Evolutionary conservation across 768 basidiomycete species (phyloP).

Genomic region (Trametes cubensis): DNA sequence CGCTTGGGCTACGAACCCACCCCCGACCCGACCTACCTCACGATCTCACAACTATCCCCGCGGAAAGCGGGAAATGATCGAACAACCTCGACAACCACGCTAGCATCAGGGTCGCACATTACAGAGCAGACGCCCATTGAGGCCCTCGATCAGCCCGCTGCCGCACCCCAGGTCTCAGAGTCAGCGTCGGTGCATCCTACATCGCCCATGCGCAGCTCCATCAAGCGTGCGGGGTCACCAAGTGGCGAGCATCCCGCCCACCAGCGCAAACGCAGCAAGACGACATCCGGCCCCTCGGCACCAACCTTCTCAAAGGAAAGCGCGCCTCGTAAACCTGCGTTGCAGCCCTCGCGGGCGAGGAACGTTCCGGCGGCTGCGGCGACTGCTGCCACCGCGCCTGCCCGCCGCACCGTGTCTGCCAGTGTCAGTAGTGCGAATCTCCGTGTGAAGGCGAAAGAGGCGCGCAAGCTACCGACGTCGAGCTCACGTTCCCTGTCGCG

Average conservation of each 20-base stretch:
- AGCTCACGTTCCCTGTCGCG: conserved; percentile 10
- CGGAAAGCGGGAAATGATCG: conserved; percentile 26
- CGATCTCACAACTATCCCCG: conserved; percentile 57
- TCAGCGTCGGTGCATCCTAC: conserved; percentile 20
- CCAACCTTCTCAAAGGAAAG: conserved; percentile 13
- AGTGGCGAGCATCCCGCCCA: conserved; percentile 23
- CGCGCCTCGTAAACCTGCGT: conserved; percentile 17
- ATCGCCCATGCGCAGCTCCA: conserved; percentile 47
- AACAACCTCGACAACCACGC: not conserved
- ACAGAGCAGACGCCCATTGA: conserved; percentile 11
- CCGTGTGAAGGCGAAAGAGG: conserved; percentile 12
- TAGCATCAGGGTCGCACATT: conserved; percentile 3
- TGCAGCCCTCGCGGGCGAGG: conserved; percentile 26
- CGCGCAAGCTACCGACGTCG: conserved; percentile 5
- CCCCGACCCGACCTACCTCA: conserved; percentile 32
- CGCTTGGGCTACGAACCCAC: not conserved
- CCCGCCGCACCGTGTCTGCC: conserved; percentile 18
- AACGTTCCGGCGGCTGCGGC: conserved; percentile 21
- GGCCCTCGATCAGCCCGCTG: conserved; percentile 9
- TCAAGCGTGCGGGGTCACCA: conserved; percentile 49
- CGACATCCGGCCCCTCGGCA: conserved; percentile 17
- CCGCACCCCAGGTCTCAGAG: conserved; percentile 13
- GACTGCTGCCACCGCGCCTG: conserved; percentile 10
- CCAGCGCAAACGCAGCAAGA: conserved; percentile 39
- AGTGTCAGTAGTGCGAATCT: conserved; percentile 20